These are phyloP conservation scores for Pleurotus pulmonarius DNA, from an alignment of 768 basidiomycete species.

Conservation along the genomic window DNA sequence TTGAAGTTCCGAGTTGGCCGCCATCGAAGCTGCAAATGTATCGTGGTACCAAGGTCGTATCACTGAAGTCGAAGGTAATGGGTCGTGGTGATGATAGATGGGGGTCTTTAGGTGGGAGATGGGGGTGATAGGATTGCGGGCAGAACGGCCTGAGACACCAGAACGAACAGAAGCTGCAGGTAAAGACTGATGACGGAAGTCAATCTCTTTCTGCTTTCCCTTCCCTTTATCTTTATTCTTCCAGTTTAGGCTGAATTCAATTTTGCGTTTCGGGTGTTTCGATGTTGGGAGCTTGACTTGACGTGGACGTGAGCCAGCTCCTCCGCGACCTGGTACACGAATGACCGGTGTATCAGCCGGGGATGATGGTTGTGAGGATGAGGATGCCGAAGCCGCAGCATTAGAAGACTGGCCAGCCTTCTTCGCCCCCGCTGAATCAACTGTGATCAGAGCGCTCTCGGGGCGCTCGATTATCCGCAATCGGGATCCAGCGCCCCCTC, in stretches of 20 bases:
- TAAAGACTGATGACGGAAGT: background rate
- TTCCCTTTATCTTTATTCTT: background rate
- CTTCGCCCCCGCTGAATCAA: background rate
- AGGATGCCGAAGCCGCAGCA: background rate
- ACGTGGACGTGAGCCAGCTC: slow-evolving; percentile 1
- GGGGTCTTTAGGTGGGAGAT: background rate
- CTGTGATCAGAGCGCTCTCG: background rate
- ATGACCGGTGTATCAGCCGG: background rate
- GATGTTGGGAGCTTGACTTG: background rate
- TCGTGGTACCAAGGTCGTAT: background rate
- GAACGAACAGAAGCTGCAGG: background rate
- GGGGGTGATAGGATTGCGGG: background rate
- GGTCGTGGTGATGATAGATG: background rate
- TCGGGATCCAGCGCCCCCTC: slow-evolving; percentile 2
- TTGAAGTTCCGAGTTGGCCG: background rate
- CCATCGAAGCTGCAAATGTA: background rate
- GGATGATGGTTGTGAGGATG: background rate
- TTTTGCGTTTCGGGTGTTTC: background rate
- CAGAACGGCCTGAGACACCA: background rate
- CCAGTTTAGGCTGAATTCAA: background rate
- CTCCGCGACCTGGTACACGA: background rate
- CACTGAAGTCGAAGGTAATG: background rate
- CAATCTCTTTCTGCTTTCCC: background rate
- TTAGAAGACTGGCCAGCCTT: background rate
- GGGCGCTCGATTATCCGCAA: background rate